Evolutionary conservation across 345 rosid genomes (phyloP).

Genomic region (Syzygium aromaticum): DNA sequence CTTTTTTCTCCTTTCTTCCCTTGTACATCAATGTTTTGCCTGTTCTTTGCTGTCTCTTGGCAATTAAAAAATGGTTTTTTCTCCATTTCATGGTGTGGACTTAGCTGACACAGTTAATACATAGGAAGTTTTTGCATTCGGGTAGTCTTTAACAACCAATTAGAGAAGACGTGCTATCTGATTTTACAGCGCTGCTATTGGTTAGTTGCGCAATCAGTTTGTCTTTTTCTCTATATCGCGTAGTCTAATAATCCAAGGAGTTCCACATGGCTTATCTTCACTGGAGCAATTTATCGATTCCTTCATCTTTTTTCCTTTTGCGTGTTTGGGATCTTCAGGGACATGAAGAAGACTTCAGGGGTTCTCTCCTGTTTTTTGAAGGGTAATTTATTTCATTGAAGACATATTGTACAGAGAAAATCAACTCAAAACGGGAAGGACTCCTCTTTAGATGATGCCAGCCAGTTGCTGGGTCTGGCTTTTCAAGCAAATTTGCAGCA

Average conservation of each 20-base stretch:
- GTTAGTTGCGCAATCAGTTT: background rate
- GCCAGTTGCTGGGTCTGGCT: background rate
- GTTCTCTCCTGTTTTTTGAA: background rate
- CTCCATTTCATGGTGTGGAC: background rate
- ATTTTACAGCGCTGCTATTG: background rate
- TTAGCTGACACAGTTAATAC: background rate
- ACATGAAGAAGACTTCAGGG: background rate
- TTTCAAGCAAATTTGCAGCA: background rate
- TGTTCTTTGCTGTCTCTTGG: background rate
- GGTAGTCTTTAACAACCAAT: background rate
- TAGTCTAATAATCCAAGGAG: background rate
- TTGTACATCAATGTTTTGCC: background rate
- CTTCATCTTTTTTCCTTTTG: background rate
- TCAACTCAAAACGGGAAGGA: background rate
- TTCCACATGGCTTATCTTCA: background rate
- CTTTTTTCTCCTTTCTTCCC: background rate
- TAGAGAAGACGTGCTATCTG: background rate
- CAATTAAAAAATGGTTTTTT: background rate
- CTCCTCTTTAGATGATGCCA: background rate
- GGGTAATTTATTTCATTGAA: background rate
- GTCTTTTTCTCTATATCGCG: background rate
- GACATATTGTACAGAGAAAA: background rate
- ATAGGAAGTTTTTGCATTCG: background rate
- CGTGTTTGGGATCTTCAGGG: background rate
- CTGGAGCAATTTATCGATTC: background rate